A percentile compares a stretch with the other conserved stretches of the same genome.
phyloP scores from a whole-genome alignment of 1,139 yeast species.

The Protomyces arabidopsidicola region DNA sequence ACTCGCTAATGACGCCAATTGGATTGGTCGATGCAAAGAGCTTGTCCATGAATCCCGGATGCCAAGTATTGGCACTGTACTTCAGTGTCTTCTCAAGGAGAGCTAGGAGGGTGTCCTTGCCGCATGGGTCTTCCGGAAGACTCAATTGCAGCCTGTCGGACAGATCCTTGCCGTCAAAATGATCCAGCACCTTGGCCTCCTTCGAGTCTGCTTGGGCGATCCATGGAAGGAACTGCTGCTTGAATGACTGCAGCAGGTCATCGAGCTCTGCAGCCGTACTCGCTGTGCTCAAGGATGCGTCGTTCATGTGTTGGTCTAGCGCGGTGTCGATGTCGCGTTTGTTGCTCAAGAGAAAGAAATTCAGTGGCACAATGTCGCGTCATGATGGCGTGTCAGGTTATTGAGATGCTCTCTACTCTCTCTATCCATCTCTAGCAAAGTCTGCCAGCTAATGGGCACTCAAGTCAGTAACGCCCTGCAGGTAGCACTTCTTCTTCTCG shows the following conservation, averaged over 20 bases:
- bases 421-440: too few relatives aligned
- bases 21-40: constrained; percentile 81
- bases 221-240: constrained; percentile 20
- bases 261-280: constrained; percentile 9
- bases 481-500: constrained; percentile 31
- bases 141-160: constrained; percentile 1
- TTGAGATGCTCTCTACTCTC: background rate
- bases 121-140: constrained; percentile 31
- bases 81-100: constrained; percentile 57
- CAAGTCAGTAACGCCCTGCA: constrained; percentile 2
- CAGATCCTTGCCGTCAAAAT: constrained; percentile 14
- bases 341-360: too few relatives aligned
- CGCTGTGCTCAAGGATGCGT: constrained; percentile 3
- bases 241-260: constrained; percentile 13
- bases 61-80: constrained; percentile 80
- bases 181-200: constrained; percentile 23
- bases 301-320: constrained; percentile 1
- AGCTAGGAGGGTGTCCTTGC: constrained; percentile 43
- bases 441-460: background rate
- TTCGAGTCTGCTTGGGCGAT: constrained; percentile 10
- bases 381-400: background rate
- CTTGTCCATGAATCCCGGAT: constrained; percentile 78
- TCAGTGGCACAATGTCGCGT: too few relatives aligned
- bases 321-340: too few relatives aligned
- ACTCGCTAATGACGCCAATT: constrained; percentile 70